A percentile compares a stretch with the other conserved stretches of the same genome.
Evolutionary conservation across 2,329 filamentous ascomycete species (phyloP).

Genomic region (Lecanicillium sp.): DNA sequence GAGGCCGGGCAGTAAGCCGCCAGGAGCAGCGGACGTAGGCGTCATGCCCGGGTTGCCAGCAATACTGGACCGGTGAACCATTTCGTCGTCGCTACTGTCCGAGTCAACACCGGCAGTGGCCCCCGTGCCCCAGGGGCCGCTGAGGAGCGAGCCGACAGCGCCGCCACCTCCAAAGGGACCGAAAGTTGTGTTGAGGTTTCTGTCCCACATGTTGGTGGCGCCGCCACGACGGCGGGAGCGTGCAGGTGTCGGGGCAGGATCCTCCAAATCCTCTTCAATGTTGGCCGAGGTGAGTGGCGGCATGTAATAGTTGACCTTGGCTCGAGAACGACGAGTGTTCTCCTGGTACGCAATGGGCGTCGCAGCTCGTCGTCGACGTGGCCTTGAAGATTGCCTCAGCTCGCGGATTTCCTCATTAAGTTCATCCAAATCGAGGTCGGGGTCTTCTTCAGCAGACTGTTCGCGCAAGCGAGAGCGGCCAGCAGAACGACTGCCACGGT

Average conservation of each 20-base stretch:
- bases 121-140: conserved; percentile 65
- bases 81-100: conserved; percentile 94
- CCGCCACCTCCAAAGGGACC: conserved; percentile 88
- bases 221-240: conserved; percentile 58
- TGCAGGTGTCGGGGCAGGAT: conserved; percentile 59
- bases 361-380: conserved; percentile 42
- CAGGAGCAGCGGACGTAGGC: conserved; percentile 42
- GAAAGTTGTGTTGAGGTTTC: conserved; percentile 78
- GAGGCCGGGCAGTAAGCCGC: conserved; percentile 34
- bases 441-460: conserved; percentile 50
- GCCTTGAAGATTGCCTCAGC: conserved; percentile 45
- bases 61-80: conserved; percentile 50
- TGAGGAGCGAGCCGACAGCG: conserved; percentile 63
- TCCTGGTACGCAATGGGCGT: conserved; percentile 55
- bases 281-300: conserved; percentile 55
- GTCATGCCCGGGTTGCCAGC: conserved; percentile 57
- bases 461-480: conserved; percentile 39
- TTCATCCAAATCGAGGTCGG: conserved; percentile 54
- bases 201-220: conserved; percentile 59
- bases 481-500: conserved; percentile 31
- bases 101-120: conserved; percentile 78
- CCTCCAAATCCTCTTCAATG: conserved; percentile 66
- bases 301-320: conserved; percentile 77
- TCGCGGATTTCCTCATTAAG: conserved; percentile 59
- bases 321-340: conserved; percentile 42